Evolutionary conservation across 164 flowering plant species (phyloP).

Genomic region (Vitis riparia): DNA sequence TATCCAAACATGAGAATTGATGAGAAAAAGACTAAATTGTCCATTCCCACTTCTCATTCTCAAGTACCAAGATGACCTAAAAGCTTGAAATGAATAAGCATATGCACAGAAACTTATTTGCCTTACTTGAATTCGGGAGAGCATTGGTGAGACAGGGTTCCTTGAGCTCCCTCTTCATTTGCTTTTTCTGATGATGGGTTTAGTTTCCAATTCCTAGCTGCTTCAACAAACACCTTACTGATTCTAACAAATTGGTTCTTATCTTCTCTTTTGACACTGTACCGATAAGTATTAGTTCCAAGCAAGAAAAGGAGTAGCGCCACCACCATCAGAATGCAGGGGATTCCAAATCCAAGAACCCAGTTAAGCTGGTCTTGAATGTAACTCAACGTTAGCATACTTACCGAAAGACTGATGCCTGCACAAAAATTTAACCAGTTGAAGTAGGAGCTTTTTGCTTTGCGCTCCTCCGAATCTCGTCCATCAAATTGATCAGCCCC

Average conservation of each 20-base stretch:
- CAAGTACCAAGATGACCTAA: no score
- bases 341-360: conserved; percentile 25
- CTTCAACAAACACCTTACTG: conserved; percentile 14
- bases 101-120: not conserved
- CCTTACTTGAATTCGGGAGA: conserved; percentile 18
- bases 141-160: conserved; percentile 9
- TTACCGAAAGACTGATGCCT: not conserved
- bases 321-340: conserved; percentile 6
- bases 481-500: conserved; percentile 30
- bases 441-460: conserved; percentile 26
- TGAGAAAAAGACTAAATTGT: no score
- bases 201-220: conserved; percentile 13
- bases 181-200: conserved; percentile 1
- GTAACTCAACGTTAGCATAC: conserved; percentile 9
- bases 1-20: no score
- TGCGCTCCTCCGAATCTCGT: conserved; percentile 11
- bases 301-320: conserved; percentile 19
- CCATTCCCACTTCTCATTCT: no score
- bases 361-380: conserved; percentile 24
- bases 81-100: no score
- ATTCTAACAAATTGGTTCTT: conserved; percentile 14
- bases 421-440: conserved; percentile 25
- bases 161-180: conserved; percentile 6
- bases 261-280: conserved; percentile 11
- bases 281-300: conserved; percentile 17